Base-by-base conservation (phyloP, 371 early-diverging fungal genomes). In the Nematocida major region DNA sequence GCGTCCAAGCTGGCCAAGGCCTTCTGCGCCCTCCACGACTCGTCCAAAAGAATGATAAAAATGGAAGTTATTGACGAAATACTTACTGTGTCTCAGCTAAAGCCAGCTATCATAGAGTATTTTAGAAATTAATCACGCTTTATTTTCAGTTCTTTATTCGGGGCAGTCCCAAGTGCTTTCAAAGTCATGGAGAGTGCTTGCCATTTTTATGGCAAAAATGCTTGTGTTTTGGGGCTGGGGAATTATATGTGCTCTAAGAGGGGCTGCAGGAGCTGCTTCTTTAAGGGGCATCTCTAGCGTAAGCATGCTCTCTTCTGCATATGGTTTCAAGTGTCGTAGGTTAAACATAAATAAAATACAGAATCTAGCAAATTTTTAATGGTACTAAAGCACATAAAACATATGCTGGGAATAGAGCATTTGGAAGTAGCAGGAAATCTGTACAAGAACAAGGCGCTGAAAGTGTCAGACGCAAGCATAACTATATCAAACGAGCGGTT, bases 11-110 rank as follows among this genome's bases (percentile, higher is more conserved):
- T 69, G 3, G 70, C 53, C 13, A 32, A 59, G n/a, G 36, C 3
- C 1, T 78, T 78, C 59, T 78, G 78, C 48, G 36, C 20, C n/a
- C 78, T 78, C 4, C 78, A 78, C 38, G 73, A 78, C 40, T 26
- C 54, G 30, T 49, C 78, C 30, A 9, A 36, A 28, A 54, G 78
- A 45, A 78, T 78, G 78, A 30, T 78, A 7, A 54, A 68, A 30
- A 78, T 67, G 78, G 24, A 68, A 26, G 67, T 57, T 11, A 68
- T 78, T 20, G 68, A 78, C 36, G 42, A 68, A 32, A 78, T 68
- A 43, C 5, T 78, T 13, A 1, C 9, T 28, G 63, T 78, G 18
- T 43, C 59, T n/a, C 5, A 34, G 7, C 57, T 78, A 18, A 26
- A 73, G 20, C 11, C 15, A 11, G 42, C 80, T 36, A 57, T 78